Conservation (phyloP, 768 basidiomycete species). For the Termitomyces sp. region DNA sequence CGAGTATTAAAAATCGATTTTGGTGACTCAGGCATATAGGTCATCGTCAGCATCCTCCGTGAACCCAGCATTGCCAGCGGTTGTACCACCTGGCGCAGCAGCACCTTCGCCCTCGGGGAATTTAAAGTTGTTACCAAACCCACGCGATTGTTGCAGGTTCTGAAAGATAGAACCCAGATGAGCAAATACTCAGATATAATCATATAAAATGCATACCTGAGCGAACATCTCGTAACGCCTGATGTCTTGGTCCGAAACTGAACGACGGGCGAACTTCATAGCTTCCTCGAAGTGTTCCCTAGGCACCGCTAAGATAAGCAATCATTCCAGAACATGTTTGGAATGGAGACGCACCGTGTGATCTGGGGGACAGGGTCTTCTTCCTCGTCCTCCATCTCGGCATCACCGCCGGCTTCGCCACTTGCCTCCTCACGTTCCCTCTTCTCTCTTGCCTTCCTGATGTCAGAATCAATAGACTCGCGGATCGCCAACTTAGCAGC, state of each 20-base stretch:
- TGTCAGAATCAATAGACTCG: constrained; percentile 91
- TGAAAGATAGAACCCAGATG: constrained; percentile 25
- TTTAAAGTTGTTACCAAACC: constrained; percentile 94
- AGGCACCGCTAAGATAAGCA: constrained; percentile 5
- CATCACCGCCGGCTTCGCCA: constrained; percentile 42
- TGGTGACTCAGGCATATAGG: constrained; percentile 66
- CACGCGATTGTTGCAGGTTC: constrained; percentile 89
- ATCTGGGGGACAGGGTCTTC: constrained; percentile 93
- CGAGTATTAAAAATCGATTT: constrained; percentile 1
- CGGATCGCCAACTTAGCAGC: constrained; percentile 97
- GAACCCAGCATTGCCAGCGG: constrained; percentile 69
- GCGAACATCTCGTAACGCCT: constrained; percentile 98
- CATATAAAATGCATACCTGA: constrained; percentile 45
- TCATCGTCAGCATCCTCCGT: constrained; percentile 90
- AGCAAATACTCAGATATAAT: constrained; percentile 8
- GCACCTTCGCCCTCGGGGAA: constrained; percentile 78
- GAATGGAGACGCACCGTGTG: constrained; percentile 48
- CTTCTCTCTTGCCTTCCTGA: constrained; percentile 74
- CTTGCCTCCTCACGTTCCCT: constrained; percentile 72
- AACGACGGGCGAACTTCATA: constrained; percentile 96
- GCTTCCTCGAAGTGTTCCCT: constrained; percentile 98
- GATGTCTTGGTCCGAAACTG: constrained; percentile 95
- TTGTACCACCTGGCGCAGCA: constrained; percentile 32
- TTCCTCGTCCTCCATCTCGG: constrained; percentile 71
- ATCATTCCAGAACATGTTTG: not conserved